Evolutionary conservation across 106 monocot genomes (phyloP).

Genomic region (Allium sativum): DNA sequence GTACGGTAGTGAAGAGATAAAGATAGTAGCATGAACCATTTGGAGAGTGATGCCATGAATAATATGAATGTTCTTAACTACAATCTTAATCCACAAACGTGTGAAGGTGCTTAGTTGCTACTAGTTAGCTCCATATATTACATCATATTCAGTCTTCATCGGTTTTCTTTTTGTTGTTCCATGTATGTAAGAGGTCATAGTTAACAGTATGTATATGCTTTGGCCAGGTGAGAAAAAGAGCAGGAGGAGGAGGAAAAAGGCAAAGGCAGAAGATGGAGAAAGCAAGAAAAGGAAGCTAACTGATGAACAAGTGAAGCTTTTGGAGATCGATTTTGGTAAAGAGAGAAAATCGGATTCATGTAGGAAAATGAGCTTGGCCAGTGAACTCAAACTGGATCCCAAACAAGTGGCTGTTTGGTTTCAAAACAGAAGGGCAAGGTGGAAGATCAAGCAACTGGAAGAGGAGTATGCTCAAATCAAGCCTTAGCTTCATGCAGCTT

Average conservation of each 20-base stretch:
- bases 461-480: constrained; percentile 41
- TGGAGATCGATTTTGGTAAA: constrained; percentile 47
- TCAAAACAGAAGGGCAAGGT: constrained; percentile 58
- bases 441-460: constrained; percentile 55
- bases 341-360: constrained; percentile 49
- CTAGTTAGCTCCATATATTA: too few relatives aligned
- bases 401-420: constrained; percentile 80
- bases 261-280: constrained; percentile 14
- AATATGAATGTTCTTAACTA: too few relatives aligned
- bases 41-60: too few relatives aligned
- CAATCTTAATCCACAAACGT: too few relatives aligned
- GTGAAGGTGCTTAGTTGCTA: too few relatives aligned
- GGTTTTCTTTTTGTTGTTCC: too few relatives aligned
- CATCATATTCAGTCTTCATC: too few relatives aligned
- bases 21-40: too few relatives aligned
- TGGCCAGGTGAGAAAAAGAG: not conserved
- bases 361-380: constrained; percentile 41
- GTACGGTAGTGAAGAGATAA: too few relatives aligned
- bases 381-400: constrained; percentile 47
- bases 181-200: too few relatives aligned
- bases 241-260: constrained; percentile 29
- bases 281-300: constrained; percentile 47
- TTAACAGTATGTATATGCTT: too few relatives aligned
- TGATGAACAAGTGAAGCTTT: constrained; percentile 42
- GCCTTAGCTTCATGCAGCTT: constrained; percentile 15